Evolutionary conservation across 192 early-diverging fungal species (phyloP).

Genomic region (Geranomyces michiganensis): DNA sequence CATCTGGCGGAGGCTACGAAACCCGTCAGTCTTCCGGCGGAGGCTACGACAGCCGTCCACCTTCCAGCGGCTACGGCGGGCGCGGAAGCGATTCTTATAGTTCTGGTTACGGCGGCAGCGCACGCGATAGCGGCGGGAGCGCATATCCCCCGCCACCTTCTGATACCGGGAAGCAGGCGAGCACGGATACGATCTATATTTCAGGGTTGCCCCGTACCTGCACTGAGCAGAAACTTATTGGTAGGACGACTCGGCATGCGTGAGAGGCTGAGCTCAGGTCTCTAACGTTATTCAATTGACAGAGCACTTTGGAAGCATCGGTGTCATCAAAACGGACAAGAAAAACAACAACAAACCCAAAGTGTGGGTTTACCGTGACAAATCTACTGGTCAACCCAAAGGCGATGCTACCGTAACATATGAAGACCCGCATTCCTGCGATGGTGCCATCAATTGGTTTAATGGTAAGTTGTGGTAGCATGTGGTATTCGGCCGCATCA

Average conservation of each 20-base stretch:
- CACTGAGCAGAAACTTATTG: slow-evolving; percentile 64
- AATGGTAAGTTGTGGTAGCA: slow-evolving; percentile 44
- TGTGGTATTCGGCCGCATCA: background rate
- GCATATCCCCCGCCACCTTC: background rate
- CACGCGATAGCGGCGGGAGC: background rate
- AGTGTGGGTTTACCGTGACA: slow-evolving; percentile 75
- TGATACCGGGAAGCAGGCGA: slow-evolving; percentile 37
- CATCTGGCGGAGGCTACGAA: slow-evolving; percentile 8
- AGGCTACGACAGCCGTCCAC: slow-evolving; percentile 4
- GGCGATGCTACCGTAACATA: slow-evolving; percentile 81
- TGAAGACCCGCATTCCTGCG: slow-evolving; percentile 71
- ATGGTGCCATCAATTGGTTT: slow-evolving; percentile 76
- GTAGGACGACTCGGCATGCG: background rate
- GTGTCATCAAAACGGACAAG: slow-evolving; percentile 62
- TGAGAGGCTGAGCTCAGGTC: background rate
- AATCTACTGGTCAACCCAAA: slow-evolving; percentile 63
- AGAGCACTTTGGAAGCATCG: slow-evolving; percentile 69
- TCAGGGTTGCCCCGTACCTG: slow-evolving; percentile 61
- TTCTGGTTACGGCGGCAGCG: background rate
- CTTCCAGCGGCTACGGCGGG: no score
- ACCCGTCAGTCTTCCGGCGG: background rate
- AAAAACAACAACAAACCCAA: slow-evolving; percentile 66
- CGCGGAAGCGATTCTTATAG: background rate
- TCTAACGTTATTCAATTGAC: background rate
- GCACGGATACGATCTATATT: slow-evolving; percentile 73